phyloP scores from a whole-genome alignment of 2,329 filamentous ascomycete genomes.

The Paracamarosporium sp. region DNA sequence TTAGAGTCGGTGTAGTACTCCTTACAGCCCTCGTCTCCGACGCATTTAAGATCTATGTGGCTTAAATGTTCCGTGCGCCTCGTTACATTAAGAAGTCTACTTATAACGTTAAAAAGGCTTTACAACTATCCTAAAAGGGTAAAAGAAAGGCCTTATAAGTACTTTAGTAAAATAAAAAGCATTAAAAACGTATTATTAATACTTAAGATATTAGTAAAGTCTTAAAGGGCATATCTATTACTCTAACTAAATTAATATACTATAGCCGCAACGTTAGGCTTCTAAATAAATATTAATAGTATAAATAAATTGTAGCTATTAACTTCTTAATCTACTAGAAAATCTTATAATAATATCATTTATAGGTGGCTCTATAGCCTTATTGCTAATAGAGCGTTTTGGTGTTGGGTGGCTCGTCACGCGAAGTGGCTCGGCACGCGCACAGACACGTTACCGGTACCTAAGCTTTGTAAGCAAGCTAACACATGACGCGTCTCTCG shows the following conservation, averaged over 20 bases:
- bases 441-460: conserved; percentile 2
- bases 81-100: neutral
- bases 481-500: too few relatives aligned
- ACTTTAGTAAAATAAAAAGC: neutral
- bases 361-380: conserved; percentile 6
- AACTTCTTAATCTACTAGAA: conserved; percentile 3
- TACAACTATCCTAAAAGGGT: neutral
- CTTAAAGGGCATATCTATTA: neutral
- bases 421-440: neutral
- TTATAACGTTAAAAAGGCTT: neutral
- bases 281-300: conserved; percentile 7
- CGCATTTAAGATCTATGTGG: too few relatives aligned
- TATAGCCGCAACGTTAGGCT: conserved; percentile 1
- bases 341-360: conserved; percentile 10
- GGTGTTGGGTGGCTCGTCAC: neutral
- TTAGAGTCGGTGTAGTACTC: too few relatives aligned
- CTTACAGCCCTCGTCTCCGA: too few relatives aligned
- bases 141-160: neutral
- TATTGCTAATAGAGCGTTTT: conserved; percentile 10
- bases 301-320: conserved; percentile 6
- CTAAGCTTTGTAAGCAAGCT: too few relatives aligned
- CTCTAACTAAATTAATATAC: neutral
- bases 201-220: neutral
- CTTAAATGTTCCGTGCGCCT: too few relatives aligned
- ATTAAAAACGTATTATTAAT: neutral